A percentile compares a stretch with the other conserved stretches of the same genome.
Evolutionary conservation across 2,329 filamentous ascomycete genomes (phyloP).

Genomic region (Coniochaeta ligniaria): DNA sequence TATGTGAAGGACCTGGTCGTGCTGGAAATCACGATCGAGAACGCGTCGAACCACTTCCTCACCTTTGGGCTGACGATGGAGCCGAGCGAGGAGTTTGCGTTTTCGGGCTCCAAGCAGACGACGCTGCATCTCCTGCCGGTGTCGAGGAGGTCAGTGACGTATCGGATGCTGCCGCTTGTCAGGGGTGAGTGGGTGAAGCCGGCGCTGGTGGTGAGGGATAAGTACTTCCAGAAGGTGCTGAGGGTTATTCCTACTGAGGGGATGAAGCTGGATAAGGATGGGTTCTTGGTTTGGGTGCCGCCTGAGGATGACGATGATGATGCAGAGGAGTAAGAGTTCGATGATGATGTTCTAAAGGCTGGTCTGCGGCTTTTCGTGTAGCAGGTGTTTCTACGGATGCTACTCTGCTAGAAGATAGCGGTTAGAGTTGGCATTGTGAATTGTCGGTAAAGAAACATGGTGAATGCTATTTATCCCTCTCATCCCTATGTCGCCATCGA

Average conservation of each 20-base stretch:
- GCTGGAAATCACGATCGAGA: conserved; percentile 68
- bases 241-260: conserved; percentile 74
- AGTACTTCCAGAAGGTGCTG: conserved; percentile 88
- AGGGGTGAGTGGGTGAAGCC: conserved; percentile 64
- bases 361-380: not conserved
- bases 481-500: not conserved
- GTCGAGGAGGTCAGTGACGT: conserved; percentile 66
- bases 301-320: conserved; percentile 25
- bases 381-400: not conserved
- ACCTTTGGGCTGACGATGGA: conserved; percentile 93
- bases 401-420: not conserved
- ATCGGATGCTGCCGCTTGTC: conserved; percentile 63
- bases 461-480: not conserved
- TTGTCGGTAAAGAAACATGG: not conserved
- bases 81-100: conserved; percentile 84
- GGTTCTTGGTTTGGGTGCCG: conserved; percentile 56
- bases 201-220: conserved; percentile 71
- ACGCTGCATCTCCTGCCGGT: conserved; percentile 77
- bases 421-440: not conserved
- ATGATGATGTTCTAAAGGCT: too few relatives aligned
- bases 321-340: not conserved
- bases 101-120: conserved; percentile 78
- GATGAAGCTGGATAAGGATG: conserved; percentile 63
- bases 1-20: conserved; percentile 36
- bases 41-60: conserved; percentile 88